Percentiles rank a stretch among this genome's conserved stretches.
Evolutionary conservation across 331 rosid genomes (phyloP).

Genomic region (Malus hybrid): DNA sequence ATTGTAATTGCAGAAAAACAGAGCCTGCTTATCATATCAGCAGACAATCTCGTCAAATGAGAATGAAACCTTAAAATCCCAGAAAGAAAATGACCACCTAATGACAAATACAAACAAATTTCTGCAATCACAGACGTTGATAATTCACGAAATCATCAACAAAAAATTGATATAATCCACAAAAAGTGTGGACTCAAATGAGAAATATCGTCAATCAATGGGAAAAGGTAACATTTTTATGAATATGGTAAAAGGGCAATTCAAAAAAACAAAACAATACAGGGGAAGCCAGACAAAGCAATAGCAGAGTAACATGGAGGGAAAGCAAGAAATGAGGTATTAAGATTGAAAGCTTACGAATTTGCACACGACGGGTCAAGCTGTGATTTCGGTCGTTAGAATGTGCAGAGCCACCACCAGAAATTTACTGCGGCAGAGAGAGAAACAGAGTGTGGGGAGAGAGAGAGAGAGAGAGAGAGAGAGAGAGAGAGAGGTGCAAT

Average conservation of each 20-base stretch:
- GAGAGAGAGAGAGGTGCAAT: background rate
- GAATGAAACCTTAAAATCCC: conserved; percentile 1
- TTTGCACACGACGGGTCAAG: conserved; percentile 50
- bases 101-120: background rate
- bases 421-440: conserved; percentile 2
- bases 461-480: conserved; percentile 3
- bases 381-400: conserved; percentile 54
- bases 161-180: too few relatives aligned
- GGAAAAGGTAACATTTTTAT: background rate
- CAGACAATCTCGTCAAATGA: background rate
- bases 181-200: background rate
- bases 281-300: background rate
- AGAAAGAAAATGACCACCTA: background rate
- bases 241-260: background rate
- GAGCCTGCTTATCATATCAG: background rate
- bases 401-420: conserved; percentile 35
- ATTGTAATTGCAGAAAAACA: background rate
- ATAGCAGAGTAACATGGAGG: background rate
- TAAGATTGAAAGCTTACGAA: conserved; percentile 16
- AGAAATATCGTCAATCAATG: background rate
- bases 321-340: conserved; percentile 3
- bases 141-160: too few relatives aligned
- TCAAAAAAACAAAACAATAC: background rate
- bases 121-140: background rate
- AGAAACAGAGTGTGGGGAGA: background rate